phyloP scores from a whole-genome alignment of 148 eudicot genomes.

The Nepenthes gracilis region DNA sequence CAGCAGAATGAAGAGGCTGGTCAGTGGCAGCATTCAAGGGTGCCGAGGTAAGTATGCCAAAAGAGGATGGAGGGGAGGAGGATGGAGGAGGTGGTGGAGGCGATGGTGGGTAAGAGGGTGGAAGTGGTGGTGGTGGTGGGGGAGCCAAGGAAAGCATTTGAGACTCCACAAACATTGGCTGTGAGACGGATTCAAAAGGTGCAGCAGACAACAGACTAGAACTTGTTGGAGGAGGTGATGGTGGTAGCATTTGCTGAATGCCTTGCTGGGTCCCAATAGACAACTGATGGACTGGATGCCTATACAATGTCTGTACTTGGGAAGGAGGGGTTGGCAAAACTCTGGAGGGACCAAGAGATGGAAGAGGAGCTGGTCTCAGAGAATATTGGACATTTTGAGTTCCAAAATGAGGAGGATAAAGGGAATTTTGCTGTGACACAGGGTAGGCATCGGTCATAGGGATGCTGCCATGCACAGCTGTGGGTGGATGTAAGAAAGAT shows the following conservation, averaged over 20 bases:
- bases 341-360: constrained; percentile 17
- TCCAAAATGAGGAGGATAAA: constrained; percentile 17
- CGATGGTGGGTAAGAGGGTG: constrained; percentile 24
- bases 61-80: constrained; percentile 20
- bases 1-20: constrained; percentile 8
- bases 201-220: constrained; percentile 19
- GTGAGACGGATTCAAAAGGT: constrained; percentile 18
- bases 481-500: constrained; percentile 27
- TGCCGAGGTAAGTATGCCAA: constrained; percentile 2
- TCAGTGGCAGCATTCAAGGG: constrained; percentile 9
- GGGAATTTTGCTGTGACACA: constrained; percentile 19
- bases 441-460: constrained; percentile 24
- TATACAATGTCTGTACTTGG: constrained; percentile 20
- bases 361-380: constrained; percentile 19
- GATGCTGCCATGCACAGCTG: constrained; percentile 21
- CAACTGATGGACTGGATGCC: constrained; percentile 18
- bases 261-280: constrained; percentile 18
- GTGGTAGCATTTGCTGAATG: constrained; percentile 17
- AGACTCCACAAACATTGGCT: constrained; percentile 11
- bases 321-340: constrained; percentile 13
- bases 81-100: constrained; percentile 45
- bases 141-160: constrained; percentile 13
- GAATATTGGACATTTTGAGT: constrained; percentile 26
- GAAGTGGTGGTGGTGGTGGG: constrained; percentile 30
- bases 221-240: constrained; percentile 25